phyloP scores from a whole-genome alignment of 495 filamentous ascomycete genomes.

The Neurospora terricola region DNA sequence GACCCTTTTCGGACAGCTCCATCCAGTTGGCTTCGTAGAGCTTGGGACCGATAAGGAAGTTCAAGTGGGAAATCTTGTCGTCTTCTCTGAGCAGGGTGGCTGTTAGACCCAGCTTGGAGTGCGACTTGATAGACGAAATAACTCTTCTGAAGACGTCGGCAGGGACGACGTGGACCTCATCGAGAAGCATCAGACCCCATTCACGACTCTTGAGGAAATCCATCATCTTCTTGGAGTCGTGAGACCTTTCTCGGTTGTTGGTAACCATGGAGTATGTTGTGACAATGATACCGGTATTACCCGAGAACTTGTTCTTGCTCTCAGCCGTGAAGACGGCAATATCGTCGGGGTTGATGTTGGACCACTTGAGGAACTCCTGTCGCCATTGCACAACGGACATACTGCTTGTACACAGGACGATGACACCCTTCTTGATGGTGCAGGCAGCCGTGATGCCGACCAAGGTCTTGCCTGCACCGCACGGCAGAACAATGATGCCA shows the following conservation, averaged over 20 bases:
- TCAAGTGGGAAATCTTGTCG: conserved; percentile 95
- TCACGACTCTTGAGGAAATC: conserved; percentile 83
- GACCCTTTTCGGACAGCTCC: conserved; percentile 92
- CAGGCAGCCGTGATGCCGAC: conserved; percentile 96
- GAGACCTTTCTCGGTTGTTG: conserved; percentile 70
- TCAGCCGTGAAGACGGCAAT: conserved; percentile 94
- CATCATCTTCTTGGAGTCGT: conserved; percentile 97
- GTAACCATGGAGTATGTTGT: conserved; percentile 99
- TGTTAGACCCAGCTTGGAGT: conserved; percentile 93
- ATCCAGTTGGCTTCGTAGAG: conserved; percentile 99
- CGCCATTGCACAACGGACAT: conserved; percentile 99
- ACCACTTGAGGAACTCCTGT: conserved; percentile 94
- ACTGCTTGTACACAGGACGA: conserved; percentile 90
- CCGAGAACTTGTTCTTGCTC: conserved; percentile 78
- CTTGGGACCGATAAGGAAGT: conserved; percentile 96
- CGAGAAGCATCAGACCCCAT: conserved; percentile 96
- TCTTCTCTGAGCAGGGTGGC: conserved; percentile 93
- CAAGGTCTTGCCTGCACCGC: conserved; percentile 93
- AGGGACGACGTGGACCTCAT: conserved; percentile 97
- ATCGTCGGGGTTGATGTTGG: conserved; percentile 88
- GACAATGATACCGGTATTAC: conserved; percentile 89
- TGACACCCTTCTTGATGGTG: conserved; percentile 91
- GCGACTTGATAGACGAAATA: conserved; percentile 80
- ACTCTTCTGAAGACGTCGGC: conserved; percentile 93
- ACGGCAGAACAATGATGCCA: conserved; percentile 95